Conservation (phyloP, 345 rosid species). For the Citrus maxima region DNA sequence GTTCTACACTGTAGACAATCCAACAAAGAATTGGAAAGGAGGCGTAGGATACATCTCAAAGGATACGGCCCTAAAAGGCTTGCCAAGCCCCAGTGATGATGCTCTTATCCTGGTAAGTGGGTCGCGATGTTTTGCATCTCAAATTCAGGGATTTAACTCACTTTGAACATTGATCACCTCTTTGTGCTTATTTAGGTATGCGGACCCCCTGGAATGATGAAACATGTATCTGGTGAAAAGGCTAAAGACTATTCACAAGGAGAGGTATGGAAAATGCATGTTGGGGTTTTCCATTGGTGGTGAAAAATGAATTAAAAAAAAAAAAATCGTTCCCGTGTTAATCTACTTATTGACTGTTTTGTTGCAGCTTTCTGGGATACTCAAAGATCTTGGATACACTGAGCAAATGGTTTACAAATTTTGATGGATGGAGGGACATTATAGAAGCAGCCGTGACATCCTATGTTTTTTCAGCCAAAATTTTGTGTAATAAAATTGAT, state of each 20-base stretch:
- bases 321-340: not conserved
- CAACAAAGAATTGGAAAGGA: slow-evolving; percentile 88
- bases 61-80: slow-evolving; percentile 74
- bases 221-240: slow-evolving; percentile 82
- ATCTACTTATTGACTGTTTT: slow-evolving; percentile 7
- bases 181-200: slow-evolving; percentile 55
- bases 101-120: slow-evolving; percentile 75
- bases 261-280: slow-evolving; percentile 51
- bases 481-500: slow-evolving; percentile 25
- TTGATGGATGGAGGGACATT: slow-evolving; percentile 25
- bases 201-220: slow-evolving; percentile 97
- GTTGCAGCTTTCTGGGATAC: slow-evolving; percentile 75
- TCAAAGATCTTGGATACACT: slow-evolving; percentile 78
- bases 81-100: slow-evolving; percentile 81
- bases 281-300: not conserved
- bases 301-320: not conserved
- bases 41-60: slow-evolving; percentile 81
- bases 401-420: slow-evolving; percentile 96
- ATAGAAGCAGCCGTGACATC: not conserved
- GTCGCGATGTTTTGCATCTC: not conserved
- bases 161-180: not conserved
- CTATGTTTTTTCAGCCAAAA: not conserved
- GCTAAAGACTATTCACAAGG: slow-evolving; percentile 72
- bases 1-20: slow-evolving; percentile 85
- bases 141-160: not conserved